Percentiles rank a stretch among this genome's conserved stretches.
Evolutionary conservation across 768 basidiomycete species (phyloP).

Genomic region (Auricularia sp.): DNA sequence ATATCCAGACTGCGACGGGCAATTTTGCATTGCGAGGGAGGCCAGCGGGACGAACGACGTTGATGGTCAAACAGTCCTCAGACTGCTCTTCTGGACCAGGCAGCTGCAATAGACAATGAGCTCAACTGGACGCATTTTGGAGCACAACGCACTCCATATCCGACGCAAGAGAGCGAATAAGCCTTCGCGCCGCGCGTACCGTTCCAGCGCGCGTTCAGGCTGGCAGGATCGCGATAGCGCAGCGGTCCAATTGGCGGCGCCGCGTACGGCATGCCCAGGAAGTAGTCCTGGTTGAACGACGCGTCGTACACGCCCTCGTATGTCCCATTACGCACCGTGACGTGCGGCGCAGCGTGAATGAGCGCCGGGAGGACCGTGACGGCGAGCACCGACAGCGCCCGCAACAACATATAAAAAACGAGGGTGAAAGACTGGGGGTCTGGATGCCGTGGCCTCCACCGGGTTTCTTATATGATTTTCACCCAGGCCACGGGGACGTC

Average conservation of each 20-base stretch:
- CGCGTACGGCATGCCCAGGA: conserved; percentile 54
- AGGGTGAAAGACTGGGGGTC: too few relatives aligned
- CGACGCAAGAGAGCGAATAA: conserved; percentile 41
- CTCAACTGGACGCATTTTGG: too few relatives aligned
- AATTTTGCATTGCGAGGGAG: neutral
- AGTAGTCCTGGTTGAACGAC: conserved; percentile 37
- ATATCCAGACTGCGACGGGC: neutral
- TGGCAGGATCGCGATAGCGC: conserved; percentile 46
- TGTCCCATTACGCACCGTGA: conserved; percentile 32
- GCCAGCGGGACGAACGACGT: neutral
- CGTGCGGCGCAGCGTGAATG: neutral
- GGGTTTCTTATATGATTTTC: too few relatives aligned
- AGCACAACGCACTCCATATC: too few relatives aligned
- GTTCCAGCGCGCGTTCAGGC: conserved; percentile 23
- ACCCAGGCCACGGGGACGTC: too few relatives aligned
- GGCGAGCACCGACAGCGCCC: too few relatives aligned
- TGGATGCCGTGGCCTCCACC: too few relatives aligned
- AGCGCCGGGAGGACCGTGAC: too few relatives aligned
- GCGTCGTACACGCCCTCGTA: conserved; percentile 29
- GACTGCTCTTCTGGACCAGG: too few relatives aligned
- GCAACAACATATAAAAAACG: too few relatives aligned
- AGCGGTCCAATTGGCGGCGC: conserved; percentile 43
- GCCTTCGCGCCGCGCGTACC: conserved; percentile 32
- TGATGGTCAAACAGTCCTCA: neutral
- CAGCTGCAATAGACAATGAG: too few relatives aligned